Conservation (phyloP, 2,329 filamentous ascomycete species). For the Fusarium kyushuense region DNA sequence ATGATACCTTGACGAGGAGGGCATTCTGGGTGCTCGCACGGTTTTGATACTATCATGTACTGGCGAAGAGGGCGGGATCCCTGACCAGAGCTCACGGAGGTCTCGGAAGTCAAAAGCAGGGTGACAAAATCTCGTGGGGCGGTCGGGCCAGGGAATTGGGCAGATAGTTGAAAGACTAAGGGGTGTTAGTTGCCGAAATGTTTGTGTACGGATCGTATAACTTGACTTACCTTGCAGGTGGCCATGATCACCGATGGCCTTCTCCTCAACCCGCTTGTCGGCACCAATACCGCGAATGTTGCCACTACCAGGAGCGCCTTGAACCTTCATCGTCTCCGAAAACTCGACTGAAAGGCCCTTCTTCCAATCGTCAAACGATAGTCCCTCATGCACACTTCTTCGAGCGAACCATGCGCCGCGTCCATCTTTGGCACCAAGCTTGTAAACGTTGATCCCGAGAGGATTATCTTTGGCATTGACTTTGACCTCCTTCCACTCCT, state of each 20-base stretch:
- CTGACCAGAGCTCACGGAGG: constrained; percentile 54
- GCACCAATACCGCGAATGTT: constrained; percentile 88
- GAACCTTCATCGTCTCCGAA: constrained; percentile 77
- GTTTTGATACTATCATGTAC: constrained; percentile 89
- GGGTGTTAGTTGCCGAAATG: constrained; percentile 32
- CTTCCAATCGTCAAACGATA: constrained; percentile 83
- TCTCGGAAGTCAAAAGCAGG: constrained; percentile 76
- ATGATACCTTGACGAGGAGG: constrained; percentile 79
- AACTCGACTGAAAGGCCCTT: constrained; percentile 83
- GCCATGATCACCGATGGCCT: constrained; percentile 68
- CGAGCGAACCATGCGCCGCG: constrained; percentile 92
- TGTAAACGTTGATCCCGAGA: constrained; percentile 81
- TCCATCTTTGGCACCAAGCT: constrained; percentile 81
- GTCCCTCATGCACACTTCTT: constrained; percentile 81
- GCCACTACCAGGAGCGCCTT: constrained; percentile 76
- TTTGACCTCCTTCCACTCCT: constrained; percentile 90
- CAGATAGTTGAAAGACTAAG: constrained; percentile 84
- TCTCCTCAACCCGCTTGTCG: constrained; percentile 77
- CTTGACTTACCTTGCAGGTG: constrained; percentile 68
- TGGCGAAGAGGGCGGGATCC: constrained; percentile 67
- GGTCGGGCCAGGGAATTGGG: constrained; percentile 90
- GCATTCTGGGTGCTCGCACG: constrained; percentile 80
- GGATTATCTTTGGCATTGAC: constrained; percentile 79
- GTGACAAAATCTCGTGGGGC: constrained; percentile 90
- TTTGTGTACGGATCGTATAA: constrained; percentile 11